Evolutionary conservation across 192 early-diverging fungal species (phyloP).

Genomic region (Rhizophagus clarus): DNA sequence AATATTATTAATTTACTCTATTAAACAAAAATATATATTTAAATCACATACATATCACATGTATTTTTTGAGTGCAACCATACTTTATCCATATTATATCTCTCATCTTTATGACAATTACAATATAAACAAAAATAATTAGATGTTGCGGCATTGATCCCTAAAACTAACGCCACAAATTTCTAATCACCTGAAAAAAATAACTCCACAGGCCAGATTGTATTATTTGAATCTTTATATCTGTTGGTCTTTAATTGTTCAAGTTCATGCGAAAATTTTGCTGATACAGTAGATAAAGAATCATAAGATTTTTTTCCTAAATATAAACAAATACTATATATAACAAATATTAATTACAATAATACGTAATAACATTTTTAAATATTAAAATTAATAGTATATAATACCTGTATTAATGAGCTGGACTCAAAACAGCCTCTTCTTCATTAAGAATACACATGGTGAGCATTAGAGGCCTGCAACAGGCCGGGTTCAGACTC

Average conservation of each 20-base stretch:
- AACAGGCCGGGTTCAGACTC: too few relatives aligned
- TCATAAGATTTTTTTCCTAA: not conserved
- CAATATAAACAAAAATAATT: slow-evolving; percentile 11
- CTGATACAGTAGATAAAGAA: not conserved
- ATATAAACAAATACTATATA: too few relatives aligned
- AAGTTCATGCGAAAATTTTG: not conserved
- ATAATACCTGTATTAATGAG: not conserved
- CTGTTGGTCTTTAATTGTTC: not conserved
- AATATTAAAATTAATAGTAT: not conserved
- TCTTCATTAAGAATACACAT: not conserved
- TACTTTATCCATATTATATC: not conserved
- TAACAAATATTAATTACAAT: not conserved
- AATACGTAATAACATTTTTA: not conserved
- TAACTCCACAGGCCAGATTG: not conserved
- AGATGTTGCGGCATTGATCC: not conserved
- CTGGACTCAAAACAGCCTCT: not conserved
- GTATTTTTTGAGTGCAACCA: not conserved
- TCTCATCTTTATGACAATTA: slow-evolving; percentile 11
- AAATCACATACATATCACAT: not conserved
- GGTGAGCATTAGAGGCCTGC: too few relatives aligned
- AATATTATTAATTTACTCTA: too few relatives aligned
- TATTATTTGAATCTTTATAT: slow-evolving; percentile 2
- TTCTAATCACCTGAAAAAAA: slow-evolving; percentile 9
- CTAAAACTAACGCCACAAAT: not conserved
- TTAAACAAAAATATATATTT: too few relatives aligned